Percentiles rank a stretch among this genome's conserved stretches.
Conservation (phyloP, 1,284 basidiomycete species). For the Caloboletus firmus region DNA sequence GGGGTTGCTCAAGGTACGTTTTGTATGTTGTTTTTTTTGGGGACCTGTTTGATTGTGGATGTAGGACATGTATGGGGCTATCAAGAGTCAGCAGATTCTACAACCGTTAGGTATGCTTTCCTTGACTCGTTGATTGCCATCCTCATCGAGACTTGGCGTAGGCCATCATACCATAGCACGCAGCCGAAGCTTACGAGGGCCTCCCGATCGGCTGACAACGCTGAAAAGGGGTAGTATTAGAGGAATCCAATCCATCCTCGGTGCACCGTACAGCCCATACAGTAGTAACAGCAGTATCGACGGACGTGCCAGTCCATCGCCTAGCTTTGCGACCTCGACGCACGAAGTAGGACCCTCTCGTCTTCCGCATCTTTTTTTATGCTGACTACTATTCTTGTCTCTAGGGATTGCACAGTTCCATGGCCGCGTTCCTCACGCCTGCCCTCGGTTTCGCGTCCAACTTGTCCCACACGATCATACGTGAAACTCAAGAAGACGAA, state of each 20-base stretch:
- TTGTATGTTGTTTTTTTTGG: neutral
- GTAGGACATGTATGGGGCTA: conserved; percentile 93
- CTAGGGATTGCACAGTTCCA: conserved; percentile 49
- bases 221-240: conserved; percentile 88
- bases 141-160: conserved; percentile 52
- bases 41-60: conserved; percentile 6
- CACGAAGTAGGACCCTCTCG: conserved; percentile 74
- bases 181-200: conserved; percentile 66
- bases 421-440: conserved; percentile 67
- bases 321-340: conserved; percentile 70
- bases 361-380: neutral
- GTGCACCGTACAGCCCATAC: conserved; percentile 65
- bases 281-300: conserved; percentile 81
- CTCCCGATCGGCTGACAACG: conserved; percentile 69
- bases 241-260: conserved; percentile 77
- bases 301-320: conserved; percentile 84
- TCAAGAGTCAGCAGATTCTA: conserved; percentile 89
- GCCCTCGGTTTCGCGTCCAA: conserved; percentile 95
- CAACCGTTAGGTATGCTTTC: conserved; percentile 62
- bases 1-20: conserved; percentile 71
- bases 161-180: conserved; percentile 47
- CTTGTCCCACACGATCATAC: conserved; percentile 93
- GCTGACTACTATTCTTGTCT: conserved; percentile 10
- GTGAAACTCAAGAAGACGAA: conserved; percentile 92
- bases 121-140: conserved; percentile 48